phyloP scores from a whole-genome alignment of 2,329 filamentous ascomycete genomes.

The Fusarium ramigenum region DNA sequence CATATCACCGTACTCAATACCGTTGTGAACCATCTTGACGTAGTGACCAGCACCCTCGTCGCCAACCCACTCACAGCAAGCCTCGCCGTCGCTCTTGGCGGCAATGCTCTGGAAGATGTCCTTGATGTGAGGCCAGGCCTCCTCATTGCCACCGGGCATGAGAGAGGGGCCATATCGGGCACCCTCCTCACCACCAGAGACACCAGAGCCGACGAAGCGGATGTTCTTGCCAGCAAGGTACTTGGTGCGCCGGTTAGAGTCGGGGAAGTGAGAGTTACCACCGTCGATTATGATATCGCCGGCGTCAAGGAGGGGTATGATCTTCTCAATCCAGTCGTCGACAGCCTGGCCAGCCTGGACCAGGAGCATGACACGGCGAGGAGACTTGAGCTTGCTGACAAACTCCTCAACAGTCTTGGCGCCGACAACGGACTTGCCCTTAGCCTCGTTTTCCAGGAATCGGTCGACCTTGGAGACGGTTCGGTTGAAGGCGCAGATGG shows the following conservation, averaged over 20 bases:
- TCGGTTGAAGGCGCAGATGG: conserved; percentile 97
- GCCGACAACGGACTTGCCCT: conserved; percentile 95
- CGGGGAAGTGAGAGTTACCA: conserved; percentile 97
- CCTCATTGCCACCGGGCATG: conserved; percentile 99
- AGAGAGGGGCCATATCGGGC: conserved; percentile 96
- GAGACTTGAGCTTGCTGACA: conserved; percentile 94
- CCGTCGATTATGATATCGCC: conserved; percentile 99
- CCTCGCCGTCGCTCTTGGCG: conserved; percentile 95
- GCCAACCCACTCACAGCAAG: conserved; percentile 99
- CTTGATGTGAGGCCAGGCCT: conserved; percentile 98
- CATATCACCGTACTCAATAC: conserved; percentile 99
- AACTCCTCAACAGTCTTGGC: conserved; percentile 96
- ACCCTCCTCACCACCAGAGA: conserved; percentile 99
- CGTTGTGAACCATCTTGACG: conserved; percentile 99
- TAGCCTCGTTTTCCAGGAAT: conserved; percentile 90
- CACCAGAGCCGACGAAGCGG: conserved; percentile 95
- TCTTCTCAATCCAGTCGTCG: conserved; percentile 97
- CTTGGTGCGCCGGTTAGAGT: conserved; percentile 95
- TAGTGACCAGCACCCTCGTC: conserved; percentile 99
- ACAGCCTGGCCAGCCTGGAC: conserved; percentile 98
- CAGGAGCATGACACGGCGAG: conserved; percentile 96
- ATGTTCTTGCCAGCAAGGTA: conserved; percentile 90
- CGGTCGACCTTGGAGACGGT: conserved; percentile 98
- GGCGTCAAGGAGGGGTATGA: conserved; percentile 82
- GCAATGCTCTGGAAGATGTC: conserved; percentile 98